Base-by-base conservation (phyloP, 805 yeast species). In the Suhomyces prunicola region DNA sequence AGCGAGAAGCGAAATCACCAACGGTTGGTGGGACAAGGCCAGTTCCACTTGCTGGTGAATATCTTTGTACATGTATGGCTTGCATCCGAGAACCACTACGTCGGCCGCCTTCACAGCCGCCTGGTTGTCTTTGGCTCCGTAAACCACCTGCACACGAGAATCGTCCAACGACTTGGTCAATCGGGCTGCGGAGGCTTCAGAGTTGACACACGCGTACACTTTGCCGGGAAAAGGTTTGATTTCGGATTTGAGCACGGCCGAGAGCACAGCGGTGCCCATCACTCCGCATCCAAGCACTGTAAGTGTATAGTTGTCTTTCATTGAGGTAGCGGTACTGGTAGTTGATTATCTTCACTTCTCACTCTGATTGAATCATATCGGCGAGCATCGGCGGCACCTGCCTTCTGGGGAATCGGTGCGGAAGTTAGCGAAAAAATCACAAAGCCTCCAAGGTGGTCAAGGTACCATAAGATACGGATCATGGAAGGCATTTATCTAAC, bases 221-320 rank as follows among this genome's bases (percentile, higher is more conserved):
- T 78, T 82, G 26, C 78, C 66, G 27, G 98, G 97, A 53, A 80
- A 81, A 5, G 86, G 81, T 17, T 67, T 67, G 56, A 79, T 77
- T 24, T 70, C 56, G 9, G 72, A 54, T 36, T 80, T 79, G 50
- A 89, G 73, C 46, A 88, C 83, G 9, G 98, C 96, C 10, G 89
- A 79, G 31, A 90, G 79, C 46, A 94, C 89, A 9, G 98, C 97
- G 15, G 93, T 87, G 54, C 98, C 98, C 90, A 94, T 89, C 51
- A 88, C 91, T 55, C 99, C 99, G 63, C 96, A 84, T 35, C 97
- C 99, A 51, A 94, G 78, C 29, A 94, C 84, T 15, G 92, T 80
- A 50, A 93, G 72, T 4, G 90, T 86, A 73, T 81, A 82, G n/a
- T 39, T 19, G 54, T 67, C 60, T 47, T 66, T 54, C 69, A 67